These are phyloP conservation scores for Periconia sp. DNA, from an alignment of 2,329 filamentous ascomycete genomes.

Conservation along the genomic window DNA sequence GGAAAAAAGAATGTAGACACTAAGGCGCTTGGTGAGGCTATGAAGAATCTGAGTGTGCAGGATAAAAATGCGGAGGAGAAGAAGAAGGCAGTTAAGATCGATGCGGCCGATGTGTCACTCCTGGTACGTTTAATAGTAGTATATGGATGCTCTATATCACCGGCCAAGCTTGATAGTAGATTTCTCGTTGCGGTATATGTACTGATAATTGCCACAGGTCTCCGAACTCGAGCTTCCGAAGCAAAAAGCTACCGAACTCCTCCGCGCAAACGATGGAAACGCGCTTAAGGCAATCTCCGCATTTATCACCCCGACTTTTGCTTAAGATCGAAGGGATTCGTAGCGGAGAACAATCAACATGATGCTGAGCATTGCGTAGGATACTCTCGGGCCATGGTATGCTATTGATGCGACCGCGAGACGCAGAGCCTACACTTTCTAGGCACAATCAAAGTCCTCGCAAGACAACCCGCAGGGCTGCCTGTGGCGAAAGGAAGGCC, in stretches of 20 bases:
- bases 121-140: slow-evolving; percentile 66
- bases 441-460: no score
- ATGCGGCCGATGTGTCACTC: slow-evolving; percentile 71
- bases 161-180: not conserved
- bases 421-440: no score
- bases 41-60: slow-evolving; percentile 64
- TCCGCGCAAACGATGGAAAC: slow-evolving; percentile 74
- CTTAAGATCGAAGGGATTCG: no score
- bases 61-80: slow-evolving; percentile 54
- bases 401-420: no score
- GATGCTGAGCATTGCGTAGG: no score
- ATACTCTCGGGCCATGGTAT: no score
- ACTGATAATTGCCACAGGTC: slow-evolving; percentile 43
- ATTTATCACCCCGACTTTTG: slow-evolving; percentile 51
- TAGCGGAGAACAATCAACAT: no score
- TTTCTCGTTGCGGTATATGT: not conserved
- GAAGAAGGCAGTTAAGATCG: slow-evolving; percentile 70
- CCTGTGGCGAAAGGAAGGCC: no score
- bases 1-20: slow-evolving; percentile 68
- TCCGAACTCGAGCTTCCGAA: slow-evolving; percentile 76
- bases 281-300: slow-evolving; percentile 70
- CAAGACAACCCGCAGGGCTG: no score
- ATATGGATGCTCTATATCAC: no score
- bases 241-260: slow-evolving; percentile 73
- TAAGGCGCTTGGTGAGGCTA: slow-evolving; percentile 74